These are phyloP conservation scores for Anisodus tanguticus DNA, from an alignment of 257 asterid genomes.

Conservation along the genomic window DNA sequence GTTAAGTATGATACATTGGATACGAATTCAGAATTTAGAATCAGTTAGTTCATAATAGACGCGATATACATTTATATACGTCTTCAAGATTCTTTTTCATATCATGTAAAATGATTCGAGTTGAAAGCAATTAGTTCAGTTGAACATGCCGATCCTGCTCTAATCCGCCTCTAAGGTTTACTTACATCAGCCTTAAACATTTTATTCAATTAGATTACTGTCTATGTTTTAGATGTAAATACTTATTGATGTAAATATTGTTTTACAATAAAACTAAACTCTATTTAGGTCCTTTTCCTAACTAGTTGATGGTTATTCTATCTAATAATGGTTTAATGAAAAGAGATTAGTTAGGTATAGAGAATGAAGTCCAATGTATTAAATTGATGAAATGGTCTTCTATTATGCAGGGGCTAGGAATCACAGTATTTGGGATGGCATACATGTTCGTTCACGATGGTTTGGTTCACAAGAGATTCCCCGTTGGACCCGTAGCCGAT, in stretches of 20 bases:
- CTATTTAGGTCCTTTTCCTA: too few relatives aligned
- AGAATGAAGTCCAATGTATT: not conserved
- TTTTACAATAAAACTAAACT: too few relatives aligned
- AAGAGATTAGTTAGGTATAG: not conserved
- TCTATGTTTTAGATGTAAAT: not conserved
- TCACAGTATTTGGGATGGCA: constrained; percentile 94
- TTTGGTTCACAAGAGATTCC: constrained; percentile 91
- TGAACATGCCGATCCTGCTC: not conserved
- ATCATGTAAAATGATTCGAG: not conserved
- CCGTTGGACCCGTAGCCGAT: constrained; percentile 95
- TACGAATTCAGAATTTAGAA: not conserved
- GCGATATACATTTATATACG: not conserved
- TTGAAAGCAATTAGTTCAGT: not conserved
- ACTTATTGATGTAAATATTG: too few relatives aligned
- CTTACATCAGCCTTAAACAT: not conserved
- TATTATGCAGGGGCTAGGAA: constrained; percentile 81
- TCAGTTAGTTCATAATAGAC: not conserved
- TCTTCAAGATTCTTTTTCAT: not conserved
- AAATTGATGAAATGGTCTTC: not conserved
- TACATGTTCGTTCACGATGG: constrained; percentile 99
- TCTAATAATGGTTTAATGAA: too few relatives aligned
- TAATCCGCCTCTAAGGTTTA: not conserved
- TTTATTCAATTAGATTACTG: not conserved
- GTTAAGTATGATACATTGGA: too few relatives aligned
- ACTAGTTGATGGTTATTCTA: too few relatives aligned